phyloP scores from a whole-genome alignment of 192 early-diverging fungal genomes.

The Backusella circina region DNA sequence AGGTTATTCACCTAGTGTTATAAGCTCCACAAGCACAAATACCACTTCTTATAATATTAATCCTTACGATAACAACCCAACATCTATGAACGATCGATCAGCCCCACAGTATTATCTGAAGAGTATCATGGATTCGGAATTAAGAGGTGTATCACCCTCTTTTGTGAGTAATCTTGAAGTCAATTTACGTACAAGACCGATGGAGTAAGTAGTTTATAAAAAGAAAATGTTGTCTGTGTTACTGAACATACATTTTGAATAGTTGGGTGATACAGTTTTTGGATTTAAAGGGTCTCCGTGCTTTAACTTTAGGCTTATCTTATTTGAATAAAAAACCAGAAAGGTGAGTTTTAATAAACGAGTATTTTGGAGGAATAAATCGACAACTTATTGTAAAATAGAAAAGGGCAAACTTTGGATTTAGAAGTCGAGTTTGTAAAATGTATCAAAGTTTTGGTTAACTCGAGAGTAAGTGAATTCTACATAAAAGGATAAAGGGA shows the following conservation, averaged over 20 bases:
- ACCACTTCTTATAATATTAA: not conserved
- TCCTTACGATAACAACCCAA: not conserved
- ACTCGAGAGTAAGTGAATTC: constrained; percentile 42
- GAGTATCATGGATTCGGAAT: constrained; percentile 46
- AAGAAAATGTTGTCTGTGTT: not conserved
- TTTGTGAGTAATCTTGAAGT: constrained; percentile 46
- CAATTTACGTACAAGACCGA: constrained; percentile 46
- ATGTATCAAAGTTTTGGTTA: constrained; percentile 73
- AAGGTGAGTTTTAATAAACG: not conserved
- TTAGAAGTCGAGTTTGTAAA: constrained; percentile 78
- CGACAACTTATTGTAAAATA: constrained; percentile 9
- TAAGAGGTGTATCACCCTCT: constrained; percentile 46
- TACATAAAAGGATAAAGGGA: too few relatives aligned
- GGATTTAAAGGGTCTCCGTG: constrained; percentile 67
- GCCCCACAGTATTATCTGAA: constrained; percentile 55
- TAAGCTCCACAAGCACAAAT: not conserved
- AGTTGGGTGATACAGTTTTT: constrained; percentile 78
- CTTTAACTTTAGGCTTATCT: constrained; percentile 58
- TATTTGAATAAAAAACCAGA: constrained; percentile 51
- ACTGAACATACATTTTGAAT: not conserved
- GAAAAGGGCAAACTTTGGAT: constrained; percentile 62
- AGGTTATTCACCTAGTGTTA: not conserved
- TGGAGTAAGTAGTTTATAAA: constrained; percentile 36
- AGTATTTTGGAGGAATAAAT: not conserved
- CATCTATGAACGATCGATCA: not conserved